These are phyloP conservation scores for Exsudoporus frostii DNA, from an alignment of 768 basidiomycete species.

Conservation along the genomic window DNA sequence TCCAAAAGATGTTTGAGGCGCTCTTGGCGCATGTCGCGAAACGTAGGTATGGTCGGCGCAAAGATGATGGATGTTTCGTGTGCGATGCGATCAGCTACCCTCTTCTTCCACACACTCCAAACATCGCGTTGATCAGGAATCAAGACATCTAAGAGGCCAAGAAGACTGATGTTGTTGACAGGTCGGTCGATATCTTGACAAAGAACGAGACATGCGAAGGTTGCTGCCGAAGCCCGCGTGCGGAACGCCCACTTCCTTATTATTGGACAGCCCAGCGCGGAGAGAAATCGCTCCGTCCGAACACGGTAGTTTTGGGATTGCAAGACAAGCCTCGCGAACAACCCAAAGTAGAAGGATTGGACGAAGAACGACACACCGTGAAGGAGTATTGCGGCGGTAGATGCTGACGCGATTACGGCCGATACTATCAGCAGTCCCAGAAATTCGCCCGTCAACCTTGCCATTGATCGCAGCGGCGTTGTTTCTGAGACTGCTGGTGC, in stretches of 20 bases:
- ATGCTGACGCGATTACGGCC: constrained; percentile 1
- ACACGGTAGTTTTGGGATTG: constrained; percentile 16
- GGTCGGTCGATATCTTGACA: constrained; percentile 12
- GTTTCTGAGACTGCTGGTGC: neutral
- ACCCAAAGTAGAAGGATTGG: constrained; percentile 15
- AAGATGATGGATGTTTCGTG: constrained; percentile 12
- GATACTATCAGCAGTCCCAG: constrained; percentile 6
- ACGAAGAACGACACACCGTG: constrained; percentile 10
- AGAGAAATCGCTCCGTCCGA: constrained; percentile 10
- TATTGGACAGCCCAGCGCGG: constrained; percentile 4
- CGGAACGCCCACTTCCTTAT: constrained; percentile 15
- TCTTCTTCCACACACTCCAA: constrained; percentile 15
- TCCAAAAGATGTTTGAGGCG: constrained; percentile 11
- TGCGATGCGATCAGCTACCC: constrained; percentile 16
- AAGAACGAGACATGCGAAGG: constrained; percentile 16
- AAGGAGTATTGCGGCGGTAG: constrained; percentile 4
- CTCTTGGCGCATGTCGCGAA: constrained; percentile 9
- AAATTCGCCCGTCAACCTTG: constrained; percentile 9
- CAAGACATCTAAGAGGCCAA: constrained; percentile 11
- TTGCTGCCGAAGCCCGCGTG: constrained; percentile 16
- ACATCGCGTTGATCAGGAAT: constrained; percentile 16
- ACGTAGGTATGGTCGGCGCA: constrained; percentile 14
- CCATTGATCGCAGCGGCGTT: constrained; percentile 6
- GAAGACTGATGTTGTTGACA: constrained; percentile 7
- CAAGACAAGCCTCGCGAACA: constrained; percentile 14